Conservation (phyloP, 1,284 basidiomycete species). For the Boletus semigastroideus region DNA sequence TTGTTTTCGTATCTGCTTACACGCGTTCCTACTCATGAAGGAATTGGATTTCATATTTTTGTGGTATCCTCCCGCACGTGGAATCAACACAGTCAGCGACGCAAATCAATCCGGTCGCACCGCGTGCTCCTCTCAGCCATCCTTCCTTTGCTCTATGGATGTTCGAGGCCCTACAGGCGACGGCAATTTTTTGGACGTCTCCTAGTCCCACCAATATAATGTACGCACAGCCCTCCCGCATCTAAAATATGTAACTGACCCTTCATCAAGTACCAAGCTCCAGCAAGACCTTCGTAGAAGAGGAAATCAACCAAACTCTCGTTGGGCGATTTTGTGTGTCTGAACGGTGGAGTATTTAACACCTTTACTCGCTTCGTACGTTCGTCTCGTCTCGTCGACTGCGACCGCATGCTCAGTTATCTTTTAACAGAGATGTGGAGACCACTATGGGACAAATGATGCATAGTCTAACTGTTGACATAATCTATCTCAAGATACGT, state of each 20-base stretch:
- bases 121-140: not conserved
- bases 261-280: not conserved
- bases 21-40: not conserved
- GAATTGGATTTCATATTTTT: conserved; percentile 1
- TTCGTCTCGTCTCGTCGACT: too few species aligned
- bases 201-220: not conserved
- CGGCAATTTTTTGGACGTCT: not conserved
- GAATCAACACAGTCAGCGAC: not conserved
- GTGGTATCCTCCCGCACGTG: conserved; percentile 7
- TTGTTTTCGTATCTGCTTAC: not conserved
- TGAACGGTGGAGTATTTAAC: too few species aligned
- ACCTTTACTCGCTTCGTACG: not conserved
- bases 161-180: not conserved
- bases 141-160: not conserved
- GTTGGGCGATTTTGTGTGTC: too few species aligned
- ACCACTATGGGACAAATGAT: not conserved
- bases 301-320: not conserved
- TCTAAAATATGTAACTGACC: not conserved
- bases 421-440: not conserved
- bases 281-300: not conserved
- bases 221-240: not conserved
- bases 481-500: not conserved
- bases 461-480: not conserved
- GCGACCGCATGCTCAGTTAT: not conserved
- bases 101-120: too few species aligned